These are phyloP conservation scores for Thymus mandschuricus DNA, from an alignment of 257 asterid species.

Conservation along the genomic window DNA sequence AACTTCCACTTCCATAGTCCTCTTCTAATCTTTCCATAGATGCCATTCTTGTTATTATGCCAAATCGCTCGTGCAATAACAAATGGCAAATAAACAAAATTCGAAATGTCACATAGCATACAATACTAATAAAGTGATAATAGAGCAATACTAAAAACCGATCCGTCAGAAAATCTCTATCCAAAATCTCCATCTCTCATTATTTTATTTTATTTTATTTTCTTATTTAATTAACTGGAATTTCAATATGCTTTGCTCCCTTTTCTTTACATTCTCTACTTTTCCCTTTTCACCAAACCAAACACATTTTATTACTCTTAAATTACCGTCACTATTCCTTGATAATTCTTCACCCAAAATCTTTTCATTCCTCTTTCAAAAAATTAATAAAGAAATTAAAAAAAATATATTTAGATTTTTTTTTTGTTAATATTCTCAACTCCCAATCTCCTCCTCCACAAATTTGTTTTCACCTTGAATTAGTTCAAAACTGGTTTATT, in stretches of 20 bases:
- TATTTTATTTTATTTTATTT: background rate
- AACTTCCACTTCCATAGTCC: too few relatives aligned
- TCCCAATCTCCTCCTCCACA: constrained; percentile 22
- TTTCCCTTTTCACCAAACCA: background rate
- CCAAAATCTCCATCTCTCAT: background rate
- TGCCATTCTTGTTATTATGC: too few relatives aligned
- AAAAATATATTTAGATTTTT: too few relatives aligned
- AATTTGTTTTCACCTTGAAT: constrained; percentile 5
- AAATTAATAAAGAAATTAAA: background rate
- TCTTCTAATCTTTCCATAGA: too few relatives aligned
- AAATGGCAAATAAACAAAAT: too few relatives aligned
- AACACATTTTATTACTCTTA: constrained; percentile 15
- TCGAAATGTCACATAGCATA: background rate
- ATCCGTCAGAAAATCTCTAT: background rate
- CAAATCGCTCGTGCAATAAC: too few relatives aligned
- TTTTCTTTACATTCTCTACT: background rate
- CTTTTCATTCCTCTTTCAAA: constrained; percentile 17
- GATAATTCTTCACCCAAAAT: constrained; percentile 32
- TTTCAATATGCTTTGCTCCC: background rate
- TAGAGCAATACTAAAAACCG: too few relatives aligned
- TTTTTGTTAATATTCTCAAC: constrained; percentile 11
- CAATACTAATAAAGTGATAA: constrained; percentile 8
- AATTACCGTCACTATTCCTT: constrained; percentile 31
- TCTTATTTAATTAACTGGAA: too few relatives aligned
- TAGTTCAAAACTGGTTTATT: constrained; percentile 7